phyloP scores from a whole-genome alignment of 139 green algal species.

The Diplosphaera chodatii region DNA sequence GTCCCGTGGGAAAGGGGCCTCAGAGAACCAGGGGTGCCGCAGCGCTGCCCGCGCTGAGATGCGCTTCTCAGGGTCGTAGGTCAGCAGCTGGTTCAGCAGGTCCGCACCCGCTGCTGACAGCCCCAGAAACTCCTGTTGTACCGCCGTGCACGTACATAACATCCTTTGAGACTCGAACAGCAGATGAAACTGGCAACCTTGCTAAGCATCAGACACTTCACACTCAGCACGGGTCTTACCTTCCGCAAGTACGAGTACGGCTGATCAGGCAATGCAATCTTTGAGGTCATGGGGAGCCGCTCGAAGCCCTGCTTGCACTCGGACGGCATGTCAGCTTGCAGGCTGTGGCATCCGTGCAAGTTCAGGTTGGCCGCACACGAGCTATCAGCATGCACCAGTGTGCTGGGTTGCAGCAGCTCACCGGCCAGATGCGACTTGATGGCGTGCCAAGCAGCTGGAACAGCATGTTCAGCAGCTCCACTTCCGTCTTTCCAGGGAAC shows the following conservation, averaged over 20 bases:
- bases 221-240: slow-evolving; percentile 7
- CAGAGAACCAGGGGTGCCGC: slow-evolving; percentile 38
- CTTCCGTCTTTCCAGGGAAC: slow-evolving; percentile 53
- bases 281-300: slow-evolving; percentile 19
- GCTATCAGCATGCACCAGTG: no score
- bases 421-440: slow-evolving; percentile 58
- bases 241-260: slow-evolving; percentile 62
- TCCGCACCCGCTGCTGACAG: slow-evolving; percentile 37
- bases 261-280: slow-evolving; percentile 50
- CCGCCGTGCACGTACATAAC: no score
- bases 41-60: slow-evolving; percentile 31
- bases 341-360: no score
- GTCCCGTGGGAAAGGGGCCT: slow-evolving; percentile 47
- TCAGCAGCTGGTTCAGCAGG: slow-evolving; percentile 54
- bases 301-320: slow-evolving; percentile 31
- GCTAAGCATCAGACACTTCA: no score
- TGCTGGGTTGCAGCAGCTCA: slow-evolving; percentile 19
- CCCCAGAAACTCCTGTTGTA: slow-evolving; percentile 31
- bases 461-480: slow-evolving; percentile 45
- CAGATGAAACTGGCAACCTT: no score
- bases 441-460: slow-evolving; percentile 49
- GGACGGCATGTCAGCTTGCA: no score
- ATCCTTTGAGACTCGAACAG: no score
- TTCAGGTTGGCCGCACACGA: no score
- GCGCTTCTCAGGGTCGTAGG: slow-evolving; percentile 35